Conservation (phyloP, 176 grass and related monocot genomes). For the Tillandsia leiboldiana region DNA sequence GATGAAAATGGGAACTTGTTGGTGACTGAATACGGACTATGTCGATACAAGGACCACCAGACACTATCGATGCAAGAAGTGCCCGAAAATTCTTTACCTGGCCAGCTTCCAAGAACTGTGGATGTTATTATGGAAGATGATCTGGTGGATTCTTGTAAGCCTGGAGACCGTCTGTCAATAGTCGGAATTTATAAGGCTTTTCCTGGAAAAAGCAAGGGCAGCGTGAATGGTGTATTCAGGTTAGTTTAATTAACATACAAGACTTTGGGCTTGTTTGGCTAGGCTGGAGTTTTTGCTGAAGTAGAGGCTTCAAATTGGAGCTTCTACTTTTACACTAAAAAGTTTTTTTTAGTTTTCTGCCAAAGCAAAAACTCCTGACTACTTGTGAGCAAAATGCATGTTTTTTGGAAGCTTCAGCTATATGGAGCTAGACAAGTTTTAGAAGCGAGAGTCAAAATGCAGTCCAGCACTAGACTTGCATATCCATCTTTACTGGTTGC, state of each 20-base stretch:
- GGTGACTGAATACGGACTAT: constrained; percentile 90
- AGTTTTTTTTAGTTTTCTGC: not conserved
- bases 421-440: not conserved
- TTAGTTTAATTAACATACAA: constrained; percentile 16
- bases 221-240: constrained; percentile 97
- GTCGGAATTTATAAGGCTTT: constrained; percentile 93
- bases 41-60: constrained; percentile 96
- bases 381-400: not conserved
- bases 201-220: constrained; percentile 97
- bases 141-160: constrained; percentile 96
- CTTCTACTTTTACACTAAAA: not conserved
- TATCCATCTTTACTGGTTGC: not conserved
- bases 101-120: constrained; percentile 87
- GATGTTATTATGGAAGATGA: constrained; percentile 97
- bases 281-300: too few relatives aligned
- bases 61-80: constrained; percentile 97
- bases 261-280: too few relatives aligned
- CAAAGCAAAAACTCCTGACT: too few relatives aligned
- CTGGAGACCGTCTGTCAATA: constrained; percentile 92
- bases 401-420: not conserved
- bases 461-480: too few relatives aligned
- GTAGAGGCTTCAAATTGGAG: constrained; percentile 8
- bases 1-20: constrained; percentile 87
- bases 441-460: too few relatives aligned
- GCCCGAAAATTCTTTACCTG: constrained; percentile 92